Evolutionary conservation across 192 early-diverging fungal genomes (phyloP).

Genomic region (Blastocladiella britannica): DNA sequence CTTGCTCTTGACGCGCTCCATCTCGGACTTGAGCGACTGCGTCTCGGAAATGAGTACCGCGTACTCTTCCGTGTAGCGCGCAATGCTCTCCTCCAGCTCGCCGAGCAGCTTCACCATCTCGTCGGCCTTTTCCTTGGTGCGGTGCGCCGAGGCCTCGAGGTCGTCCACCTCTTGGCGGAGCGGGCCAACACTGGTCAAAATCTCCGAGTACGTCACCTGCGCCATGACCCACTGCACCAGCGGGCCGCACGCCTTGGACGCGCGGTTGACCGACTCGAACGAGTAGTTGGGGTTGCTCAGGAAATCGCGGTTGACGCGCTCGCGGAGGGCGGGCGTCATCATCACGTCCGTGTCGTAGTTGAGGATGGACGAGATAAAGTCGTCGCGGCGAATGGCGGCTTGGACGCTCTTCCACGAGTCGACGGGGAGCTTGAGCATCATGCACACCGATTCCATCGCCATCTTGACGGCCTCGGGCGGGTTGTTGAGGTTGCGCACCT

Average conservation of each 20-base stretch:
- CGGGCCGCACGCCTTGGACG: slow-evolving; percentile 95
- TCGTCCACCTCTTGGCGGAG: slow-evolving; percentile 75
- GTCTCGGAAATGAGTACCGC: slow-evolving; percentile 86
- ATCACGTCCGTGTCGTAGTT: slow-evolving; percentile 77
- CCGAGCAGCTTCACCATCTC: slow-evolving; percentile 57
- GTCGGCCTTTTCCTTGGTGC: slow-evolving; percentile 43
- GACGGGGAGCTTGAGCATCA: slow-evolving; percentile 63
- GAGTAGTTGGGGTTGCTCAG: slow-evolving; percentile 69
- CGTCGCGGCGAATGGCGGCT: slow-evolving; percentile 71
- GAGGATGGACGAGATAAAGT: slow-evolving; percentile 93
- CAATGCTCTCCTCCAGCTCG: slow-evolving; percentile 72
- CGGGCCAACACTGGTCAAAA: slow-evolving; percentile 85
- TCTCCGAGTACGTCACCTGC: slow-evolving; percentile 80
- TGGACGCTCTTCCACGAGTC: slow-evolving; percentile 87
- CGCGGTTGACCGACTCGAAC: slow-evolving; percentile 90
- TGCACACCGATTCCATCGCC: slow-evolving; percentile 95
- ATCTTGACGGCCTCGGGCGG: slow-evolving; percentile 90
- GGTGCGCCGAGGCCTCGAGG: slow-evolving; percentile 56
- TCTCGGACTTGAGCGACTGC: slow-evolving; percentile 71
- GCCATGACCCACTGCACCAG: slow-evolving; percentile 95
- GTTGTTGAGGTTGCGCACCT: slow-evolving; percentile 90
- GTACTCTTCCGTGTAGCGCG: slow-evolving; percentile 90
- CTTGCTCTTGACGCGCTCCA: slow-evolving; percentile 76
- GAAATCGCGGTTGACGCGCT: slow-evolving; percentile 58
- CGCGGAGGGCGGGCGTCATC: slow-evolving; percentile 53